phyloP scores from a whole-genome alignment of 2,329 filamentous ascomycete genomes.

The Alternaria triticina region DNA sequence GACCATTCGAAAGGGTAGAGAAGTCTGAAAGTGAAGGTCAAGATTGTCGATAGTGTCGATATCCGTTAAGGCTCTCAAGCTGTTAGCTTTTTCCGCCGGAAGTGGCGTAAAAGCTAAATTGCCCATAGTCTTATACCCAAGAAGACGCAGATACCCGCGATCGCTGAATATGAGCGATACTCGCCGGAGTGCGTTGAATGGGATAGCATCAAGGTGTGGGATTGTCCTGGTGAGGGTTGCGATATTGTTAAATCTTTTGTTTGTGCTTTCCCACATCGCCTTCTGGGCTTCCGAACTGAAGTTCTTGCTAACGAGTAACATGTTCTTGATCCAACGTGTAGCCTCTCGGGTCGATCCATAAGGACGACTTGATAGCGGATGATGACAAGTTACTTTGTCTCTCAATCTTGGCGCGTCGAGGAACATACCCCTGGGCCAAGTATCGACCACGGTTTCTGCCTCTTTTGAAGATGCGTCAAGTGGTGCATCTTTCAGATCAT shows the following conservation, averaged over 20 bases:
- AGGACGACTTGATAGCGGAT: background rate
- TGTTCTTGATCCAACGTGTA: background rate
- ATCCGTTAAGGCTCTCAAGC: accelerated
- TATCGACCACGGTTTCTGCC: accelerated
- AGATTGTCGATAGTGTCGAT: background rate
- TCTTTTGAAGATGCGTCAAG: background rate
- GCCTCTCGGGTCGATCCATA: background rate
- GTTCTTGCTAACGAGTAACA: accelerated
- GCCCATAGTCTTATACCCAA: background rate
- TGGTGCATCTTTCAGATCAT: background rate
- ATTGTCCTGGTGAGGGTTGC: background rate
- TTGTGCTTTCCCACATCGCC: background rate
- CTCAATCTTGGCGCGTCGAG: background rate
- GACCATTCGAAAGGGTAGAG: accelerated
- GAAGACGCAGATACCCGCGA: background rate
- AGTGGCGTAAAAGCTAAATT: background rate
- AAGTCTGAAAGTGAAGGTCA: background rate
- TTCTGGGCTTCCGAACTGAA: background rate
- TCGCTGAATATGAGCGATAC: background rate
- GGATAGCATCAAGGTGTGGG: background rate
- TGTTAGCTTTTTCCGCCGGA: background rate
- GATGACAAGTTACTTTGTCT: background rate
- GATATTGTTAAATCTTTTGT: background rate
- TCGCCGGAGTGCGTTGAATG: background rate
- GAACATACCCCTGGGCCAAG: background rate